Conservation (phyloP, 192 early-diverging fungal genomes). For the Linnemannia zychae region DNA sequence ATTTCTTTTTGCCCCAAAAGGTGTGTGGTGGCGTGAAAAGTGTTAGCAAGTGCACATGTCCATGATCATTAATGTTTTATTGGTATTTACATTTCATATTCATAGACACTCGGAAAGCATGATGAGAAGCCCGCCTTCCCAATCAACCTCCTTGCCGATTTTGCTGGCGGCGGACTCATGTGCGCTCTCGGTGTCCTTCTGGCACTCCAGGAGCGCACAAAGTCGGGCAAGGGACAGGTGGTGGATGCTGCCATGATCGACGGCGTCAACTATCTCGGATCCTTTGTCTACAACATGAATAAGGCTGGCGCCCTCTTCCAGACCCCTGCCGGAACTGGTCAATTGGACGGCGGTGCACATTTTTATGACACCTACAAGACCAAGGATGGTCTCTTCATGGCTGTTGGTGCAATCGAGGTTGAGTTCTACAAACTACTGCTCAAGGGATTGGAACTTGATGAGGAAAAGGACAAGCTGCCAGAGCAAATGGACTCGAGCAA, state of each 20-base stretch:
- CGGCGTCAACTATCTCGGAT: constrained; percentile 68
- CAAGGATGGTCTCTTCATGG: constrained; percentile 74
- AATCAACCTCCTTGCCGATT: constrained; percentile 69
- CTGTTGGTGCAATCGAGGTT: constrained; percentile 75
- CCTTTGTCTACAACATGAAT: constrained; percentile 74
- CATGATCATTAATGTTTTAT: background rate
- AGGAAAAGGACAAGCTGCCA: constrained; percentile 46
- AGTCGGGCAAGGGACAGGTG: constrained; percentile 75
- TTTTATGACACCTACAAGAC: constrained; percentile 79
- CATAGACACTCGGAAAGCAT: constrained; percentile 62
- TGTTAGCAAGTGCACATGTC: background rate
- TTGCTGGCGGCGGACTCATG: constrained; percentile 77
- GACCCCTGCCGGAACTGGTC: constrained; percentile 67
- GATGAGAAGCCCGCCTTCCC: constrained; percentile 61
- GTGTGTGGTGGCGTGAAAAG: background rate
- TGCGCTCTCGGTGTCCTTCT: constrained; percentile 74
- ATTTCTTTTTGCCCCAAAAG: background rate
- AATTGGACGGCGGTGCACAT: constrained; percentile 76
- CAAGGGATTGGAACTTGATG: constrained; percentile 58
- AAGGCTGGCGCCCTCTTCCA: constrained; percentile 65
- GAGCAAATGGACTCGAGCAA: constrained; percentile 62
- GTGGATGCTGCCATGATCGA: constrained; percentile 70
- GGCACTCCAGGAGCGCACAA: constrained; percentile 69
- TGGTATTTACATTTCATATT: background rate
- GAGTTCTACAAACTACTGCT: constrained; percentile 73